Conservation (phyloP, 805 yeast species). For the Sugiyamaella chiloensis region DNA sequence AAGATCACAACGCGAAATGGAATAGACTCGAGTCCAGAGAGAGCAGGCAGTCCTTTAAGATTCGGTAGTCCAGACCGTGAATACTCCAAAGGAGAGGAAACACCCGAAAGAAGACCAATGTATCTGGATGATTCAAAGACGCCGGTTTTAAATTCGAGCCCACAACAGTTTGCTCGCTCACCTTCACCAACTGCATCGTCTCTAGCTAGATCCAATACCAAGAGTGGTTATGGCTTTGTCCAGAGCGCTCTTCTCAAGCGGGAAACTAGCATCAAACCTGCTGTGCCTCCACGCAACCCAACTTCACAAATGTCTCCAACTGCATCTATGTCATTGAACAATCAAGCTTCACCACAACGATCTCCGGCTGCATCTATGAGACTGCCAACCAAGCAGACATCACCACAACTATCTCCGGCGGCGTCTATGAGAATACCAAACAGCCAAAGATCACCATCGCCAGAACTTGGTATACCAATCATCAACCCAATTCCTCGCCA, state of each 20-base stretch:
- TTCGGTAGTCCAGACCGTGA: too few species aligned
- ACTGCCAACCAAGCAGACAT: background rate
- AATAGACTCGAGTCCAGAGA: too few species aligned
- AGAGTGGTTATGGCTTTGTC: conserved; percentile 25
- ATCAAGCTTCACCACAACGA: background rate
- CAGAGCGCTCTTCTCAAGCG: conserved; percentile 30
- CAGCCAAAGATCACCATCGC: background rate
- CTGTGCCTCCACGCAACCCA: too few species aligned
- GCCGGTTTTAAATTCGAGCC: conserved; percentile 3
- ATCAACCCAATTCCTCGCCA: conserved; percentile 3
- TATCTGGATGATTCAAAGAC: conserved; percentile 5
- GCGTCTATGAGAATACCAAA: background rate
- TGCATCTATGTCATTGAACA: too few species aligned
- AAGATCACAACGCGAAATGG: too few species aligned
- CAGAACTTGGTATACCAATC: background rate
- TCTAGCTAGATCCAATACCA: conserved; percentile 22
- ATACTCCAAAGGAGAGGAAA: too few species aligned
- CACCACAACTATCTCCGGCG: conserved; percentile 3
- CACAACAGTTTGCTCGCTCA: background rate
- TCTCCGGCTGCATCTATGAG: conserved; percentile 8
- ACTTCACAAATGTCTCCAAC: too few species aligned
- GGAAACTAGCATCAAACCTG: too few species aligned
- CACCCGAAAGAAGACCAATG: conserved; percentile 1
- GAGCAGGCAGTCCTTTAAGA: too few species aligned
- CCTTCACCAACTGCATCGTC: conserved; percentile 7